Conservation (phyloP, 306 rosid species). For the Trifolium pratense region DNA sequence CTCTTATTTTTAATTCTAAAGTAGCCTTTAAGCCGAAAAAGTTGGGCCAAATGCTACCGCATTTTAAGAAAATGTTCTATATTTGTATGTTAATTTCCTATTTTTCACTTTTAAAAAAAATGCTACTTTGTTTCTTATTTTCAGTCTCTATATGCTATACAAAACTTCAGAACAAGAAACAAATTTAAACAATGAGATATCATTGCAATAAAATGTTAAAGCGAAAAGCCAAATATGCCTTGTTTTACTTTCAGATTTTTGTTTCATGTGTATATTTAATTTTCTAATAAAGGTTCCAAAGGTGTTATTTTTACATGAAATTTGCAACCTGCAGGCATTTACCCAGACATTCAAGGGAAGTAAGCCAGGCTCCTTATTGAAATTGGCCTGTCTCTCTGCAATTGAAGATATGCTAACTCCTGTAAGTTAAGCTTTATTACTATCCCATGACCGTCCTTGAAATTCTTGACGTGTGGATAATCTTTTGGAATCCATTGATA, state of each 20-base stretch:
- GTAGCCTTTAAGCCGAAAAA: background rate
- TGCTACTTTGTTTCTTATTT: too few species aligned
- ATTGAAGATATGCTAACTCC: slow-evolving; percentile 74
- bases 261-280: slow-evolving; percentile 13
- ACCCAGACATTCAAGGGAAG: slow-evolving; percentile 73
- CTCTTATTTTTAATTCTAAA: background rate
- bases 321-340: slow-evolving; percentile 68
- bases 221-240: background rate
- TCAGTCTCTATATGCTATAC: background rate
- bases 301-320: slow-evolving; percentile 35
- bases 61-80: too few species aligned
- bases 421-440: slow-evolving; percentile 58
- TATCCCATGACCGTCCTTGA: slow-evolving; percentile 4
- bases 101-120: too few species aligned
- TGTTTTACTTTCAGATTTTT: background rate
- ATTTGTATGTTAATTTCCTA: too few species aligned
- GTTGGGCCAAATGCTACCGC: too few species aligned
- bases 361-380: slow-evolving; percentile 70
- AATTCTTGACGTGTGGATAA: slow-evolving; percentile 31
- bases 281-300: slow-evolving; percentile 6
- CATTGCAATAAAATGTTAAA: background rate
- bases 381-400: slow-evolving; percentile 71
- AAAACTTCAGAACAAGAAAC: background rate
- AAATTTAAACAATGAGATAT: background rate
- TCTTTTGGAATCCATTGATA: slow-evolving; percentile 17